Percentiles rank a stretch among this genome's conserved stretches.
Conservation (phyloP, 371 early-diverging fungal species). For the Syncephalastrum monosporum region DNA sequence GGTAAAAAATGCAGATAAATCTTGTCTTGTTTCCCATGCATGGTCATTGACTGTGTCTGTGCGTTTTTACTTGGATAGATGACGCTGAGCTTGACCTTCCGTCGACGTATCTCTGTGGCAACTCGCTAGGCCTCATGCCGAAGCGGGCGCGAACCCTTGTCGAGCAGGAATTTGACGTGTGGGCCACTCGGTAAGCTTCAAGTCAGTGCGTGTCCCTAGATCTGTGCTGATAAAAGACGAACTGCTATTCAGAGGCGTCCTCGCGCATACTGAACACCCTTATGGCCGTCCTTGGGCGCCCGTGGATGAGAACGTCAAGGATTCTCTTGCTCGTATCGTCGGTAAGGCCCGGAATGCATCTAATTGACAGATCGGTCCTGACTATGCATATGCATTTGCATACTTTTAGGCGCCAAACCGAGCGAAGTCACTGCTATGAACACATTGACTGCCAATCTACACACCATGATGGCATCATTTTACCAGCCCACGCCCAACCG, state of each 20-base stretch:
- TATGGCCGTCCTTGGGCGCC: conserved; percentile 87
- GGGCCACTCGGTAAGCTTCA: conserved; percentile 64
- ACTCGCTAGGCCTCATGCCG: conserved; percentile 91
- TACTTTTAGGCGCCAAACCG: conserved; percentile 65
- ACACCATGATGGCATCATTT: conserved; percentile 88
- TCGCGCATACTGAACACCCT: conserved; percentile 86
- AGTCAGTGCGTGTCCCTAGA: conserved; percentile 1
- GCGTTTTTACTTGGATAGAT: conserved; percentile 4
- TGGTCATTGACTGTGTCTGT: background rate
- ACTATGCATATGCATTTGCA: too few species aligned
- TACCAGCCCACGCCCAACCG: conserved; percentile 79
- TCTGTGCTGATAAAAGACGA: conserved; percentile 1
- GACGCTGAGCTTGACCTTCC: conserved; percentile 38
- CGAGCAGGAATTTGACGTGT: conserved; percentile 88
- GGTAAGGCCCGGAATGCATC: conserved; percentile 42
- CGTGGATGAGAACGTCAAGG: conserved; percentile 77
- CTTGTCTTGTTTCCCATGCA: background rate
- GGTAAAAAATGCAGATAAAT: background rate
- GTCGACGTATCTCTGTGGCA: conserved; percentile 88
- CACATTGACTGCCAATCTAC: conserved; percentile 90
- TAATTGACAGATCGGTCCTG: conserved; percentile 1
- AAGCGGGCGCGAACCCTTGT: conserved; percentile 63
- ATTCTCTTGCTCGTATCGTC: conserved; percentile 73
- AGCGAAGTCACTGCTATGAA: conserved; percentile 91
- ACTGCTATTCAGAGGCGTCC: conserved; percentile 62